Base-by-base conservation (phyloP, 148 eudicot species). In the Camellia japonica region DNA sequence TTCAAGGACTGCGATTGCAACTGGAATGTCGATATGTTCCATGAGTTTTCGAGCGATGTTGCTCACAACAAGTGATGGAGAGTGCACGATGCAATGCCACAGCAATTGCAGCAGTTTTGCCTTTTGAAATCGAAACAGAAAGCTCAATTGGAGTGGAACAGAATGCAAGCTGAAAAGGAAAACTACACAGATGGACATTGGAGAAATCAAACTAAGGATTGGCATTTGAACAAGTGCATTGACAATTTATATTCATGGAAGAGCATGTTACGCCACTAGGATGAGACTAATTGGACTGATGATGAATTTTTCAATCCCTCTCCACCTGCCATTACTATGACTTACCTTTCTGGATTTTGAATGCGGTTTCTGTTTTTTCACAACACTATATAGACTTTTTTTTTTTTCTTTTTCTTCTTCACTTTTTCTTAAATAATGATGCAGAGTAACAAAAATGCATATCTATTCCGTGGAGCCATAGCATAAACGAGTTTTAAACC, bases 31-130 rank as follows among this genome's bases (percentile, higher is more conserved):
- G 20, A 88, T 38, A 87, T 89, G 51, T 71, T 90, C 44, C 90
- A 86, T 56, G 93, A 93, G 88, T 93, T 91, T 83, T 94, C 97
- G 0, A 93, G 94, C 30, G 94, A 93, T 74, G 88, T 90, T 42
- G 97, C 97, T 0, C 97, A 93, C 16, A 80, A 80, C 41, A 82
- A 80, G 81, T 93, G 97, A 94, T 93, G 97, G 97, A 90, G 59
- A 83, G 97, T 93, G 74, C 94, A 93, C 8, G 94, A 93, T 54
- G 80, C 85, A 64, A 91, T 93, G 97, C 93, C 93, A 0, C 87
- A 86, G 75, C 69, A 78, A 64, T 74, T 93, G 68, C 88, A 89
- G 79, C 79, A 88, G 81, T 87, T 91, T 51, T 93, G 97, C 68
- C 23, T 87, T 80, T 51, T 90, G 77, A 73, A 71, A 41, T 61